These are phyloP conservation scores for Tilletia walkeri DNA, from an alignment of 1,284 basidiomycete genomes.

Conservation along the genomic window DNA sequence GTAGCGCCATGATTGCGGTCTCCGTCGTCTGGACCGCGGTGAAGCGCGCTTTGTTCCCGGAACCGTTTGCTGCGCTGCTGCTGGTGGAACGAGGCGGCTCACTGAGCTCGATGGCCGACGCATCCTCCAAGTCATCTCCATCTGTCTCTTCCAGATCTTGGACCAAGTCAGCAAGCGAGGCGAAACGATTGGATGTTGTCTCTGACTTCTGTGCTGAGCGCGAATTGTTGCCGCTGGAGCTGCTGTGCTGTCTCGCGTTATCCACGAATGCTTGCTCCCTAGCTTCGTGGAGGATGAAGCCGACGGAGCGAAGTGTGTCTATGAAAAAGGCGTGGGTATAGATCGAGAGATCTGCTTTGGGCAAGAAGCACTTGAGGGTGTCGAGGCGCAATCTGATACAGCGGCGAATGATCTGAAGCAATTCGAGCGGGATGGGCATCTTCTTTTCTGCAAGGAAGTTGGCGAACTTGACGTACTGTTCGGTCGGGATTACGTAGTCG, in stretches of 20 bases:
- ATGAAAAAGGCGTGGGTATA: background rate
- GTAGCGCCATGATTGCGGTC: background rate
- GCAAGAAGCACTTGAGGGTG: constrained; percentile 4
- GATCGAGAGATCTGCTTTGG: background rate
- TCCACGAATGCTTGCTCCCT: background rate
- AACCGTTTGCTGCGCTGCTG: background rate
- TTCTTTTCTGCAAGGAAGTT: background rate
- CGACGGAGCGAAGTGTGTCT: background rate
- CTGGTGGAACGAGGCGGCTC: background rate
- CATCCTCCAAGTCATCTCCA: background rate
- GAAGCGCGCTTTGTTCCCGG: background rate
- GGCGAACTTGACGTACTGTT: background rate
- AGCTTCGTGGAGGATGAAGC: background rate
- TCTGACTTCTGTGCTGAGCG: background rate
- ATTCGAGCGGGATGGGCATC: background rate
- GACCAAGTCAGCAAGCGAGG: background rate
- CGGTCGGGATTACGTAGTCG: background rate
- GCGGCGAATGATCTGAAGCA: background rate
- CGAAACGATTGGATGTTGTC: background rate
- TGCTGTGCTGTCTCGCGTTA: no score
- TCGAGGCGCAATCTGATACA: background rate
- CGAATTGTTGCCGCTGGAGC: background rate
- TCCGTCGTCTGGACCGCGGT: background rate
- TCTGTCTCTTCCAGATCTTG: background rate
- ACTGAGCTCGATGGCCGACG: background rate